Base-by-base conservation (phyloP, 2,329 filamentous ascomycete species). In the Chalaropsis ovoidea region DNA sequence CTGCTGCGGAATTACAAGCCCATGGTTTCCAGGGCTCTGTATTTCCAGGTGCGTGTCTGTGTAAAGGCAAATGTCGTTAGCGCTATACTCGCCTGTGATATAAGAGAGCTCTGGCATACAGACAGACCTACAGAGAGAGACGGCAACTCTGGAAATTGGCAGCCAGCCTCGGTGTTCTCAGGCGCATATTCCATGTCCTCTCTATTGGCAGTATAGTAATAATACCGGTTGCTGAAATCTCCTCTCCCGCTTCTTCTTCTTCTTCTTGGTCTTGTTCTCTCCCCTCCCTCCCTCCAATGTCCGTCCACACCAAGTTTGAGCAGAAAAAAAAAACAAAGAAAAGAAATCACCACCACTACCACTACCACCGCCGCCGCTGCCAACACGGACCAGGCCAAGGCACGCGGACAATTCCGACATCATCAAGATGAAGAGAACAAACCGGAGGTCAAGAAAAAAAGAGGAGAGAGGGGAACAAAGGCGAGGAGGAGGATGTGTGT, bases 321-420 rank as follows among this genome's bases (percentile, higher is more conserved):
- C 5, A 31, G 24, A 27, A 31, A 27, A 56, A 56, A 56, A 35
- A 56, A 56, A 54, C n/a, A 19, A 22, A 49, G 19, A 49, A 49
- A 49, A 49, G 10, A 49, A n/a, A 49, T n/a, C n/a, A n/a, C n/a
- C n/a, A n/a, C n/a, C n/a, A n/a, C n/a, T n/a, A 31, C 31, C 31
- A 31, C 31, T 31, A 31, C 6, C 6, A 31, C 31, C 31, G 31
- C 31, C 31, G 31, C 31, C 31, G 42, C 31, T 6, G 42, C 7
- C 42, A 43, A 56, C 52, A 56, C 52, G 52, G 52, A 56, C 52
- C 52, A 56, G 52, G 52, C 52, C 52, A 56, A 56, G 52, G 4
- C 52, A 22, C 22, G 52, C 52, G 52, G 52, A 31, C 52, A 56
- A 56, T 56, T 56, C 52, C 52, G 52, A 31, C 24, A 24, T 15